These are phyloP conservation scores for Aspergillus ustus DNA, from an alignment of 2,329 filamentous ascomycete species.

Conservation along the genomic window DNA sequence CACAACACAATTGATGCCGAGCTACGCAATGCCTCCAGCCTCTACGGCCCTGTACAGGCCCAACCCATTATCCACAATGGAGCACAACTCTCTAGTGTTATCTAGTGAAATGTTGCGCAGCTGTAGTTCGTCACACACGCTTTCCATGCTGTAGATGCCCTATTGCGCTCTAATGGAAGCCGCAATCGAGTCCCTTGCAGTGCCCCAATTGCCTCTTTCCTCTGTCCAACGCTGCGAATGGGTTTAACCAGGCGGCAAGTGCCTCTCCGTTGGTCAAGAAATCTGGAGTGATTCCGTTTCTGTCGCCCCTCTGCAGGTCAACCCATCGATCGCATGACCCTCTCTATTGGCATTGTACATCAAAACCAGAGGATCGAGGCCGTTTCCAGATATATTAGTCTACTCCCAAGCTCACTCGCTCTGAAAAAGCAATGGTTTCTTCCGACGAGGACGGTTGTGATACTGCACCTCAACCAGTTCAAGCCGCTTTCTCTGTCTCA, in stretches of 20 bases:
- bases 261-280: neutral
- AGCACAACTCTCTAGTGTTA: neutral
- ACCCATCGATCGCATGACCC: neutral
- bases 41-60: neutral
- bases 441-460: constrained; percentile 7
- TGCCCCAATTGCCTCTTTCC: constrained; percentile 13
- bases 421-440: constrained; percentile 8
- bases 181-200: constrained; percentile 19
- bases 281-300: constrained; percentile 1
- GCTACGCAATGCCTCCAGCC: constrained; percentile 1
- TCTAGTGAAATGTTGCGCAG: neutral
- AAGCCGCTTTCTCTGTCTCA: constrained; percentile 22
- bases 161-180: constrained; percentile 11
- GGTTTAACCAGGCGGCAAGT: constrained; percentile 4
- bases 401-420: neutral
- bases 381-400: neutral
- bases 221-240: constrained; percentile 26
- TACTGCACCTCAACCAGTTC: constrained; percentile 22
- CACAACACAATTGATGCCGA: constrained; percentile 12
- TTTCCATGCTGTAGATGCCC: constrained; percentile 1
- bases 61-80: neutral
- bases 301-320: neutral
- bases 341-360: neutral
- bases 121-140: neutral
- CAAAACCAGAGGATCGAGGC: neutral